These are phyloP conservation scores for Oenanthe javanica DNA, from an alignment of 140 eudicot species.

Conservation along the genomic window DNA sequence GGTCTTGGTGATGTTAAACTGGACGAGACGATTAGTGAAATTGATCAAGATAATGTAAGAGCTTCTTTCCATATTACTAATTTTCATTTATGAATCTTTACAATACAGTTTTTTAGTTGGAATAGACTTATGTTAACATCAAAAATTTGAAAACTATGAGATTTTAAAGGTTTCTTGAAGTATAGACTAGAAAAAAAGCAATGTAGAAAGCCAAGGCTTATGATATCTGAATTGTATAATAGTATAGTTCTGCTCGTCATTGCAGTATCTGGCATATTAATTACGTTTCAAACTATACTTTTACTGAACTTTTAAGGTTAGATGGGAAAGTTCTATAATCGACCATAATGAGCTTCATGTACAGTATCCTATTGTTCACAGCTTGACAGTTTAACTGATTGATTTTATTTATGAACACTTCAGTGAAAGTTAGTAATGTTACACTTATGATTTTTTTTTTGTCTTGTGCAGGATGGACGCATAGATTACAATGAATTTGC, in stretches of 20 bases:
- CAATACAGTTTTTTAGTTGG: background rate
- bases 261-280: background rate
- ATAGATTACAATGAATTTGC: slow-evolving; percentile 88
- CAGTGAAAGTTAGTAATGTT: background rate
- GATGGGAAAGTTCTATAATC: background rate
- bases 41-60: slow-evolving; percentile 79
- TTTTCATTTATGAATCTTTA: background rate
- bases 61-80: background rate
- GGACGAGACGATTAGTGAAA: slow-evolving; percentile 69
- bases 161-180: background rate
- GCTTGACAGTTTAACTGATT: background rate
- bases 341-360: background rate
- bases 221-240: background rate
- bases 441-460: background rate
- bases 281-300: background rate
- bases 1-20: slow-evolving; percentile 64
- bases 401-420: background rate
- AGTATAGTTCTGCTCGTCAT: background rate
- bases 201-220: background rate
- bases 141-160: background rate
- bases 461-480: slow-evolving; percentile 61
- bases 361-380: background rate
- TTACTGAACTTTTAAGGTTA: background rate
- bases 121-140: background rate
- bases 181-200: background rate